Evolutionary conservation across 2,329 filamentous ascomycete species (phyloP).

Genomic region (Lecanoromycetidae sp.): DNA sequence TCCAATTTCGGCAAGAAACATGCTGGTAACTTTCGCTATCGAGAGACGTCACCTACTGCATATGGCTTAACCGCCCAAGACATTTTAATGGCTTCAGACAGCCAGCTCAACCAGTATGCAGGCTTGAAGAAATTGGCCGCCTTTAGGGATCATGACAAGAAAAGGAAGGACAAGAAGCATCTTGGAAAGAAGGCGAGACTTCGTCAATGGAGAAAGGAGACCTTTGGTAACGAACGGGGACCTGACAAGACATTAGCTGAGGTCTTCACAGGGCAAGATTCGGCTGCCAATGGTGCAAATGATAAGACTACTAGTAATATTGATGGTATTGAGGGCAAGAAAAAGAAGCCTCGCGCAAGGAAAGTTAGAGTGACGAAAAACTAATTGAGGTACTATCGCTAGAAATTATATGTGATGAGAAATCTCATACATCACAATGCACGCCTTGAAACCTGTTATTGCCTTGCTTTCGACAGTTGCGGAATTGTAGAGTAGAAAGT

Average conservation of each 20-base stretch:
- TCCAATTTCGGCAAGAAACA: constrained; percentile 42
- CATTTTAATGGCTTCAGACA: constrained; percentile 81
- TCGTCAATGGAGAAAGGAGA: constrained; percentile 68
- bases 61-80: constrained; percentile 85
- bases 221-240: constrained; percentile 50
- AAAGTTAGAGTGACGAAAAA: constrained; percentile 1
- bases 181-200: constrained; percentile 87
- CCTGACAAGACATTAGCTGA: constrained; percentile 26
- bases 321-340: constrained; percentile 8
- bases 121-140: constrained; percentile 90
- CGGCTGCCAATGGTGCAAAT: neutral
- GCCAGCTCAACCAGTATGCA: constrained; percentile 75
- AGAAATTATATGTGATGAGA: neutral
- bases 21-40: constrained; percentile 64
- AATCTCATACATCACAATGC: neutral
- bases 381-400: neutral
- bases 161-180: constrained; percentile 74
- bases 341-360: constrained; percentile 12
- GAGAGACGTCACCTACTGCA: constrained; percentile 78
- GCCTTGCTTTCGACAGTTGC: no score
- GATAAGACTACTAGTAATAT: neutral
- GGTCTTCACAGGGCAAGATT: constrained; percentile 14
- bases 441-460: no score
- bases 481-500: no score
- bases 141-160: constrained; percentile 81